A percentile compares a stretch with the other conserved stretches of the same genome.
phyloP scores from a whole-genome alignment of 2,329 filamentous ascomycete species.

The Teratosphaeria gauchensis region DNA sequence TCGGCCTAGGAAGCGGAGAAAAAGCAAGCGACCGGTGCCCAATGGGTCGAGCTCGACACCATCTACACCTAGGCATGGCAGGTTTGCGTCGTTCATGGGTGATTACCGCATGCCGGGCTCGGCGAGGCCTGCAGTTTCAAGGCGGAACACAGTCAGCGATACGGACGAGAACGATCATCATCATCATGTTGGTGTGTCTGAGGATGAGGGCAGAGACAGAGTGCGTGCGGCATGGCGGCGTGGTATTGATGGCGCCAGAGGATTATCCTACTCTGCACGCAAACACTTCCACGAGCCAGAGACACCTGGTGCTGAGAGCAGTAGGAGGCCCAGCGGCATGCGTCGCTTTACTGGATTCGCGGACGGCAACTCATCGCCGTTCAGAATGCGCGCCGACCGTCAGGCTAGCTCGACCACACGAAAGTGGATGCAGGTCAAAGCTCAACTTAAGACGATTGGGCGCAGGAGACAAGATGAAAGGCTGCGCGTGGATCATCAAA shows the following conservation, averaged over 20 bases:
- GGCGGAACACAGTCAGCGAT: conserved; percentile 37
- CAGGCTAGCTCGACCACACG: conserved; percentile 49
- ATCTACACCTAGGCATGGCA: conserved; percentile 51
- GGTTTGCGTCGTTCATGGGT: conserved; percentile 39
- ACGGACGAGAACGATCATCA: conserved; percentile 23
- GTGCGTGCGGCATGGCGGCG: conserved; percentile 38
- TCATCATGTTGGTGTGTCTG: conserved; percentile 36
- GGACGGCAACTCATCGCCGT: conserved; percentile 31
- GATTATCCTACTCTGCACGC: conserved; percentile 34
- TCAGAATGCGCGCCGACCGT: conserved; percentile 36
- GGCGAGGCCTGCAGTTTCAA: conserved; percentile 46
- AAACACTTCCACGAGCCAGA: conserved; percentile 21
- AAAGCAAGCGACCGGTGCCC: conserved; percentile 49
- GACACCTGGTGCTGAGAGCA: conserved; percentile 15
- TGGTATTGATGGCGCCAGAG: conserved; percentile 38
- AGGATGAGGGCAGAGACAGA: conserved; percentile 42
- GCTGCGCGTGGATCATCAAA: conserved; percentile 77
- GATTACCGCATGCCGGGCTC: conserved; percentile 37
- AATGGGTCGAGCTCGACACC: conserved; percentile 54
- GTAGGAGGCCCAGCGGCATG: conserved; percentile 34
- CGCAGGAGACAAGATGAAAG: conserved; percentile 81
- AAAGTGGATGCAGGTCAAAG: conserved; percentile 89
- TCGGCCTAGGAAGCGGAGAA: conserved; percentile 55
- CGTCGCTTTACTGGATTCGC: conserved; percentile 37
- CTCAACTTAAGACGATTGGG: conserved; percentile 67